These are phyloP conservation scores for Inga laurina DNA, from an alignment of 306 rosid species.

Conservation along the genomic window DNA sequence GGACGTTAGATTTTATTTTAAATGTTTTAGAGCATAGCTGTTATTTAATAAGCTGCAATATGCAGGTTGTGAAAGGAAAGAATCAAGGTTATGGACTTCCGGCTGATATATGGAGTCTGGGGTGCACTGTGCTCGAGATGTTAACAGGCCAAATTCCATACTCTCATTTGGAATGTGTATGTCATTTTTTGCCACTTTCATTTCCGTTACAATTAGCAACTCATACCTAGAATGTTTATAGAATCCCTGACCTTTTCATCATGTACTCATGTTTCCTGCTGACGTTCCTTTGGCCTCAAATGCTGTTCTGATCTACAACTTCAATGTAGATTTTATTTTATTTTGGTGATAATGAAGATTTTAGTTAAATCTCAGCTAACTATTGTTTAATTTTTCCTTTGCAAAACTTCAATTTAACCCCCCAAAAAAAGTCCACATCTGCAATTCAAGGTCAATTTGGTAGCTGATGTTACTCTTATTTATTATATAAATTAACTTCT, in stretches of 20 bases:
- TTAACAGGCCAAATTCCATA: slow-evolving; percentile 74
- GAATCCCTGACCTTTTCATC: neutral
- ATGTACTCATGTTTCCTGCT: neutral
- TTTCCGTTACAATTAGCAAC: slow-evolving; percentile 13
- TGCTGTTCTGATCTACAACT: slow-evolving; percentile 13
- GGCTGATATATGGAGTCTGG: slow-evolving; percentile 98
- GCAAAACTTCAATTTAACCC: neutral
- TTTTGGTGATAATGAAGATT: slow-evolving; percentile 7
- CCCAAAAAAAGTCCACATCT: neutral
- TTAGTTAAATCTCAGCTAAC: slow-evolving; percentile 6
- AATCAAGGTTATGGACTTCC: slow-evolving; percentile 82
- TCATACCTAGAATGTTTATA: neutral
- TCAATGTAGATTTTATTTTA: slow-evolving; percentile 16
- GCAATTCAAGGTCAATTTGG: slow-evolving; percentile 9
- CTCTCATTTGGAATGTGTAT: slow-evolving; percentile 61
- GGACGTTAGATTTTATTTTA: neutral
- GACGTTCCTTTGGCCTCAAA: slow-evolving; percentile 9
- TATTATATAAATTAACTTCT: neutral
- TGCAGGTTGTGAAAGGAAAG: slow-evolving; percentile 86
- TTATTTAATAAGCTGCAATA: slow-evolving; percentile 30
- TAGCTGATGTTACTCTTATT: neutral
- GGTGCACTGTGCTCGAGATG: slow-evolving; percentile 98
- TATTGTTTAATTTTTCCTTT: slow-evolving; percentile 1
- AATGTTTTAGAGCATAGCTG: neutral
- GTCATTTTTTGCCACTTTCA: slow-evolving; percentile 19